These are phyloP conservation scores for Erysimum pusillum DNA, from an alignment of 441 rosid species.

Conservation along the genomic window DNA sequence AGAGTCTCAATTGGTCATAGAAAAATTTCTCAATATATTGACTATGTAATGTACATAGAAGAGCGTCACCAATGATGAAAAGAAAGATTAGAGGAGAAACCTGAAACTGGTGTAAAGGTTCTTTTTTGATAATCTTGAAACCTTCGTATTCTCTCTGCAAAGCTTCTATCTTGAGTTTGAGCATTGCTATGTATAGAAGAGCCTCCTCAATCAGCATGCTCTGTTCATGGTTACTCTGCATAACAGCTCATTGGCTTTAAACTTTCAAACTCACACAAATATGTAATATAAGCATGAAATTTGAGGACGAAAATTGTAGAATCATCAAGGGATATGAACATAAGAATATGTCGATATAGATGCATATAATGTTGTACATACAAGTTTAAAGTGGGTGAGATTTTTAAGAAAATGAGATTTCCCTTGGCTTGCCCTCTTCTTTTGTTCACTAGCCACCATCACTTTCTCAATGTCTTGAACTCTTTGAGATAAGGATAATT, in stretches of 20 bases:
- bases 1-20: background rate
- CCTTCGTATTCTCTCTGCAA: slow-evolving; percentile 52
- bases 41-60: background rate
- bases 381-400: slow-evolving; percentile 60
- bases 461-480: slow-evolving; percentile 27
- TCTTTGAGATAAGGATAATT: slow-evolving; percentile 16
- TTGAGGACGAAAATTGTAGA: background rate
- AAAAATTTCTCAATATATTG: background rate
- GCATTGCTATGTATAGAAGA: slow-evolving; percentile 57
- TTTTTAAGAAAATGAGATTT: slow-evolving; percentile 60
- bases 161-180: slow-evolving; percentile 62
- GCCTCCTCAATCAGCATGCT: slow-evolving; percentile 51
- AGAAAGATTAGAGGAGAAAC: slow-evolving; percentile 38
- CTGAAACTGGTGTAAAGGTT: slow-evolving; percentile 55
- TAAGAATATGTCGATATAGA: background rate
- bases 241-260: background rate
- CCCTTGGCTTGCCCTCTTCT: slow-evolving; percentile 54
- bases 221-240: slow-evolving; percentile 51
- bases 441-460: slow-evolving; percentile 60
- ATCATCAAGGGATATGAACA: background rate
- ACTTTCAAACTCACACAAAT: background rate
- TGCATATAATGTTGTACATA: slow-evolving; percentile 37
- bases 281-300: background rate
- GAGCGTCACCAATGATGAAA: background rate
- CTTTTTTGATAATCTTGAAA: slow-evolving; percentile 51